Conservation (phyloP, 805 yeast genomes). For the Metschnikowia orientalis region DNA sequence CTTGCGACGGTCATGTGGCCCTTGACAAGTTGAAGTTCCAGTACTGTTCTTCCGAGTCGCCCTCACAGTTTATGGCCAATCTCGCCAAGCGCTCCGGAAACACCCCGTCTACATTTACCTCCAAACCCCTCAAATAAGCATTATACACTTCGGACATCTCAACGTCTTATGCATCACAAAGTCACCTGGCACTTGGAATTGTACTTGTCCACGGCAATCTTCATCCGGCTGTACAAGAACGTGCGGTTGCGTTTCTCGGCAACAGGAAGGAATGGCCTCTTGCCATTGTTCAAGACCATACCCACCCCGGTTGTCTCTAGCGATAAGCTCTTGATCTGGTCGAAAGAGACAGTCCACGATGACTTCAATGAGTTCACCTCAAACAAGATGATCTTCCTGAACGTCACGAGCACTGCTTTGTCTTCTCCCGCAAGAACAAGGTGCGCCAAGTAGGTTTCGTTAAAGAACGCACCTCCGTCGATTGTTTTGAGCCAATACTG, state of each 20-base stretch:
- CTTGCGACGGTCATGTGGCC: constrained; percentile 41
- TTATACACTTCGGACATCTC: too few relatives aligned
- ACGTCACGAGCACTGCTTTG: constrained; percentile 70
- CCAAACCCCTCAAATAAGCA: neutral
- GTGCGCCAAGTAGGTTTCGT: constrained; percentile 82
- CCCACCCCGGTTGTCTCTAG: constrained; percentile 77
- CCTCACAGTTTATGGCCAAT: constrained; percentile 40
- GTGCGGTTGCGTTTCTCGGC: constrained; percentile 60
- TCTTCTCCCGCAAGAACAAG: constrained; percentile 78
- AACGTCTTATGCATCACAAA: constrained; percentile 1
- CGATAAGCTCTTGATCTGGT: constrained; percentile 62
- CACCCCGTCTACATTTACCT: constrained; percentile 13
- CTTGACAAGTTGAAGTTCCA: constrained; percentile 47
- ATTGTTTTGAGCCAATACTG: constrained; percentile 85
- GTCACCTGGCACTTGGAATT: constrained; percentile 63
- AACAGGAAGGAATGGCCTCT: constrained; percentile 68
- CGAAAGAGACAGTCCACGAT: constrained; percentile 70
- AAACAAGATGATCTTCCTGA: constrained; percentile 62
- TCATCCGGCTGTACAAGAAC: constrained; percentile 67
- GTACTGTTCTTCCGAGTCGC: constrained; percentile 46
- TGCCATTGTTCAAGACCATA: constrained; percentile 47
- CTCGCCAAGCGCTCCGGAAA: constrained; percentile 47
- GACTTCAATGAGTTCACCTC: constrained; percentile 55
- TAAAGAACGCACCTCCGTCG: constrained; percentile 71
- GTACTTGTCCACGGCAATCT: constrained; percentile 74